Evolutionary conservation across 768 basidiomycete genomes (phyloP).

Genomic region (Strobilomyces echinocephalus): DNA sequence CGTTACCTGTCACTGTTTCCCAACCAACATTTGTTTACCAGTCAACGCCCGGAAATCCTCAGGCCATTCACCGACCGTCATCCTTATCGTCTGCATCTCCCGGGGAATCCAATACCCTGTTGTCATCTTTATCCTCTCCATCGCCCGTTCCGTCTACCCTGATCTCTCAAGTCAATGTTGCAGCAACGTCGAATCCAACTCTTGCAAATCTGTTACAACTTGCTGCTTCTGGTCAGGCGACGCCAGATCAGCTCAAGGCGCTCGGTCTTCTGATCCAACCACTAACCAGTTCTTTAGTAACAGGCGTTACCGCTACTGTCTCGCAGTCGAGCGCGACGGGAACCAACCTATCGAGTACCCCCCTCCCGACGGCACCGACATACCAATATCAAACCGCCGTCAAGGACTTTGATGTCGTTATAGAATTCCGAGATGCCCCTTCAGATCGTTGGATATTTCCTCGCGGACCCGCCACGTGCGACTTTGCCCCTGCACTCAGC

Average conservation of each 20-base stretch:
- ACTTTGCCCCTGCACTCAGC: conserved; percentile 30
- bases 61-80: conserved; percentile 26
- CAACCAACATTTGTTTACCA: conserved; percentile 27
- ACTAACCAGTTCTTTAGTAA: conserved; percentile 35
- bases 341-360: conserved; percentile 10
- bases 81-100: conserved; percentile 18
- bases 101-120: conserved; percentile 36
- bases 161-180: conserved; percentile 60
- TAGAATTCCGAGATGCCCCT: conserved; percentile 64
- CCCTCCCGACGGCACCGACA: conserved; percentile 12
- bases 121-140: conserved; percentile 43
- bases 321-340: conserved; percentile 4
- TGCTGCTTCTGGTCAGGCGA: conserved; percentile 58
- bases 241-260: conserved; percentile 59
- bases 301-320: not conserved
- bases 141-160: conserved; percentile 52
- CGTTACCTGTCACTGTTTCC: conserved; percentile 24
- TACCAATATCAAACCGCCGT: conserved; percentile 30
- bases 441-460: conserved; percentile 68
- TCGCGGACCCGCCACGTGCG: conserved; percentile 50
- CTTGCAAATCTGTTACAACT: conserved; percentile 62
- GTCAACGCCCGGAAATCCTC: conserved; percentile 21
- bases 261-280: conserved; percentile 73
- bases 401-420: conserved; percentile 66
- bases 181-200: conserved; percentile 63